These are phyloP conservation scores for Pseudopithomyces chartarum DNA, from an alignment of 2,329 filamentous ascomycete genomes.

Conservation along the genomic window DNA sequence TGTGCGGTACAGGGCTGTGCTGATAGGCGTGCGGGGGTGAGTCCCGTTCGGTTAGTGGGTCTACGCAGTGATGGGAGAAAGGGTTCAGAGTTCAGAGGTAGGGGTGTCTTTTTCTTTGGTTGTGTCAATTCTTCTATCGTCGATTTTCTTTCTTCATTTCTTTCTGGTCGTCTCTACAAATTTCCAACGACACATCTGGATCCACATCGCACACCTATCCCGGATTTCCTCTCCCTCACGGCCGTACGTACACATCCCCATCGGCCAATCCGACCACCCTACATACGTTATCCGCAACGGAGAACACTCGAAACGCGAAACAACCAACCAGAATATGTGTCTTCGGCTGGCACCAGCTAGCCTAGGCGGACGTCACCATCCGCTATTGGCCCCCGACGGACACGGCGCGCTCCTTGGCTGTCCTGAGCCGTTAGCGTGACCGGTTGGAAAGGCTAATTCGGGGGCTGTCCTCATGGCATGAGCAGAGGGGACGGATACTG, in stretches of 20 bases:
- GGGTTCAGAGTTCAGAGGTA: no score
- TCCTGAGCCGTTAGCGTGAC: not conserved
- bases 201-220: no score
- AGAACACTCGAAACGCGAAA: not conserved
- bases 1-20: no score
- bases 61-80: no score
- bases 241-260: not conserved
- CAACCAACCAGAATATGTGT: not conserved
- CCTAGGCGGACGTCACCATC: not conserved
- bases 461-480: not conserved
- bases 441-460: constrained; percentile 1
- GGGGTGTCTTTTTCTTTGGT: no score
- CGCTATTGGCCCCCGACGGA: constrained; percentile 2
- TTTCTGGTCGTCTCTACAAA: not conserved
- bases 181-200: no score
- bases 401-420: constrained; percentile 5
- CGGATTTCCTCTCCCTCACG: not conserved
- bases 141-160: not conserved
- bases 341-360: not conserved
- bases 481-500: not conserved
- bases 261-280: not conserved
- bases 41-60: no score
- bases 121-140: not conserved
- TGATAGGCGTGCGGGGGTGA: no score
- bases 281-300: not conserved